phyloP scores from a whole-genome alignment of 2,329 filamentous ascomycete species.

The Sarocladiaceae sp. region DNA sequence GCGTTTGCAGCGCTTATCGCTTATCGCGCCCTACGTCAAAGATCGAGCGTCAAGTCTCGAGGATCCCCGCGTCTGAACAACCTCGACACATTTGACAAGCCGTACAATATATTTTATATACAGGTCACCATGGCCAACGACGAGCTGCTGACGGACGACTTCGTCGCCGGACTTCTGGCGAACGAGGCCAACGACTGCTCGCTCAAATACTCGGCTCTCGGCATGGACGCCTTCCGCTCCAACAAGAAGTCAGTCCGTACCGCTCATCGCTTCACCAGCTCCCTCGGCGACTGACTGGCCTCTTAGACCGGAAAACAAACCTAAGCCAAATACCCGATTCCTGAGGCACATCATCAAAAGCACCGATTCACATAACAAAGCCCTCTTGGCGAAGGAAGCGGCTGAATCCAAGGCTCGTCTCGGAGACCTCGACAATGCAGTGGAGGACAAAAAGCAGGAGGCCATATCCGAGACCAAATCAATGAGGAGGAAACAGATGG shows the following conservation, averaged over 20 bases:
- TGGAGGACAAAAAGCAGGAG: slow-evolving; percentile 37
- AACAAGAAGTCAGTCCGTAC: slow-evolving; percentile 39
- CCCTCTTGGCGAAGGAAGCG: slow-evolving; percentile 75
- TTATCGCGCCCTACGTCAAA: neutral
- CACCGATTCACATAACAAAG: slow-evolving; percentile 83
- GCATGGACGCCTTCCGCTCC: slow-evolving; percentile 56
- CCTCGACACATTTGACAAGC: too few species aligned
- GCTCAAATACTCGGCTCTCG: slow-evolving; percentile 67
- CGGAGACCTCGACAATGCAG: slow-evolving; percentile 47
- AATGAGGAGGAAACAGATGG: slow-evolving; percentile 51
- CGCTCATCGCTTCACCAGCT: neutral
- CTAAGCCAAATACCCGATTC: slow-evolving; percentile 89
- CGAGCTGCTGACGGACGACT: slow-evolving; percentile 63
- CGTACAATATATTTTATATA: neutral
- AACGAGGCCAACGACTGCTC: slow-evolving; percentile 72
- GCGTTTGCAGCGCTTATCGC: slow-evolving; percentile 11
- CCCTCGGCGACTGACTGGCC: slow-evolving; percentile 13
- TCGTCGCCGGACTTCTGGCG: slow-evolving; percentile 71
- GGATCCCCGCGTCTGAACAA: too few species aligned
- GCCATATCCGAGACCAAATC: slow-evolving; percentile 41
- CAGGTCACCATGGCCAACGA: slow-evolving; percentile 32
- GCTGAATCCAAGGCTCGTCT: slow-evolving; percentile 71
- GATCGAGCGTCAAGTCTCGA: slow-evolving; percentile 8
- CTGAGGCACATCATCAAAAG: slow-evolving; percentile 82
- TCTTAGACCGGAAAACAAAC: slow-evolving; percentile 56